These are phyloP conservation scores for Henckelia pumila DNA, from an alignment of 257 asterid genomes.

Conservation along the genomic window DNA sequence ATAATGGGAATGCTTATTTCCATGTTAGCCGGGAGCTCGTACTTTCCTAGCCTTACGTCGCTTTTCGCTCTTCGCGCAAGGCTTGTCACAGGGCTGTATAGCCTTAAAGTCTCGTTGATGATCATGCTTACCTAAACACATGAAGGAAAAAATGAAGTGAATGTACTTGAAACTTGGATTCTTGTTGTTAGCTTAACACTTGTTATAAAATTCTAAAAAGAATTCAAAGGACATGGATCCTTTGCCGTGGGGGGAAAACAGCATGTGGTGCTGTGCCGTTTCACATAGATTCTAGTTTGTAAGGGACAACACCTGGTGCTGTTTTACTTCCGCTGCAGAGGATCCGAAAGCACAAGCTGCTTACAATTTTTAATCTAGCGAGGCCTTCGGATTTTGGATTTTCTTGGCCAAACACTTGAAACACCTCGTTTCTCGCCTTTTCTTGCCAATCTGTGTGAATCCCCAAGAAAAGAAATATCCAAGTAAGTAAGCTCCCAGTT, in stretches of 20 bases:
- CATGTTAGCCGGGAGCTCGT: constrained; percentile 34
- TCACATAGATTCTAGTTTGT: no score
- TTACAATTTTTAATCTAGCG: constrained; percentile 37
- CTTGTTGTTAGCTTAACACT: no score
- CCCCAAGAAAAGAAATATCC: constrained; percentile 49
- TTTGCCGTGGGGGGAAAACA: no score
- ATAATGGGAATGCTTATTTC: constrained; percentile 33
- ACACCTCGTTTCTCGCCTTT: constrained; percentile 44
- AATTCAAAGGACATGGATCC: neutral
- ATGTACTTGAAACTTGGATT: no score
- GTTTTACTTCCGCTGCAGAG: no score
- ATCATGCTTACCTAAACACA: constrained; percentile 35
- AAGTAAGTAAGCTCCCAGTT: constrained; percentile 38
- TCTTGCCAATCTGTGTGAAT: constrained; percentile 69
- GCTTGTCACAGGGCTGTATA: constrained; percentile 35
- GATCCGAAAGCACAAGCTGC: constrained; percentile 6
- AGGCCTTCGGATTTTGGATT: constrained; percentile 39
- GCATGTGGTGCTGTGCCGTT: no score
- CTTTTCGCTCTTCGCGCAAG: constrained; percentile 32
- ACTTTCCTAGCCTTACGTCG: constrained; percentile 28
- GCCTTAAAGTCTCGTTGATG: constrained; percentile 40
- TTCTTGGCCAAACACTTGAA: constrained; percentile 32
- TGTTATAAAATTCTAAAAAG: neutral
- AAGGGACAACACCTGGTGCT: no score
- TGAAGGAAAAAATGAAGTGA: neutral